phyloP scores from a whole-genome alignment of 495 filamentous ascomycete genomes.

The Cercophora samala region DNA sequence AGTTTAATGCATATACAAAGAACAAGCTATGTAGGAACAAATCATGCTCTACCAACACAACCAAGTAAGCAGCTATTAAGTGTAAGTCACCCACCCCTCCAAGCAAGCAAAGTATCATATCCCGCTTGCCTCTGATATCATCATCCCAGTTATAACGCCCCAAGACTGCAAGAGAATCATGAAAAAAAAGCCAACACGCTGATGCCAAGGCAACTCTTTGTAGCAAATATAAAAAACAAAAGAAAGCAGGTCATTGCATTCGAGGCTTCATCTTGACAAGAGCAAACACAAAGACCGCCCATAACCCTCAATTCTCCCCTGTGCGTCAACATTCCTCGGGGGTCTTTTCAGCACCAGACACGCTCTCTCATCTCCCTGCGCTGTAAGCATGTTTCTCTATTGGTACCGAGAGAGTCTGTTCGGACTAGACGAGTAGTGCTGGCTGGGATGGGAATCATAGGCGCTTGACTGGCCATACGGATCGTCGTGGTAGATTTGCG shows the following conservation, averaged over 20 bases:
- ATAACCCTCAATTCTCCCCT: no score
- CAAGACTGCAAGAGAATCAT: constrained; percentile 7
- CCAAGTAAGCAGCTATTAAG: background rate
- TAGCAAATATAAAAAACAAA: constrained; percentile 8
- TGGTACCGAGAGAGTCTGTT: constrained; percentile 37
- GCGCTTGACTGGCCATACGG: constrained; percentile 43
- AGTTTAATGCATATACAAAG: background rate
- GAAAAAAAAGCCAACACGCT: constrained; percentile 25
- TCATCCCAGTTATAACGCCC: constrained; percentile 1
- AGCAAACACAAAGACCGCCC: background rate
- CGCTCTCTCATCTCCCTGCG: background rate
- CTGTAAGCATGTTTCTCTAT: background rate
- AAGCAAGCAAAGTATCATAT: constrained; percentile 9
- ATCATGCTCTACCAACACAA: background rate
- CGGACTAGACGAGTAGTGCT: constrained; percentile 40
- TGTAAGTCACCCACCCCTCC: background rate
- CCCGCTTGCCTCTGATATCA: background rate
- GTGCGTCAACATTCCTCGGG: background rate
- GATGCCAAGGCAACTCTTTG: constrained; percentile 19
- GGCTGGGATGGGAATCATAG: constrained; percentile 44
- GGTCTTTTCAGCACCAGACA: background rate
- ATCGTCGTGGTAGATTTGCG: constrained; percentile 66
- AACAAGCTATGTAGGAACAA: background rate
- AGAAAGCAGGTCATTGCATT: constrained; percentile 12
- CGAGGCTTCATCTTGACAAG: constrained; percentile 1